These are phyloP conservation scores for Gossypium ekmanianum DNA, from an alignment of 345 rosid genomes.

Conservation along the genomic window DNA sequence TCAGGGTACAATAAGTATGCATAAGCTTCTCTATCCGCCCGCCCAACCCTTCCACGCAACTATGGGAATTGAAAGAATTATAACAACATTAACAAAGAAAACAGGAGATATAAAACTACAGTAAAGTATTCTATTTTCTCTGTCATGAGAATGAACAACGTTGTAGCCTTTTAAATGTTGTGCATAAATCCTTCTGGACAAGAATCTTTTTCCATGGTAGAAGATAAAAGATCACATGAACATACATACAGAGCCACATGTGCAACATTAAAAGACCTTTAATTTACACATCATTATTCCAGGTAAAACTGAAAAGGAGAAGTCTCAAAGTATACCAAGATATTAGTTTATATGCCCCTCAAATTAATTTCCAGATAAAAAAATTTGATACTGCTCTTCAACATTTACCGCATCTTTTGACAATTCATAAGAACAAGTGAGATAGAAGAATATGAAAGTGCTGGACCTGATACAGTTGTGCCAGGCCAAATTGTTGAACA, in stretches of 20 bases:
- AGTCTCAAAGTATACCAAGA: background rate
- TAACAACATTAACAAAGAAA: constrained; percentile 4
- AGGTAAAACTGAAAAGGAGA: background rate
- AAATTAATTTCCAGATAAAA: background rate
- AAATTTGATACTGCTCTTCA: constrained; percentile 2
- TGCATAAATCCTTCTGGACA: constrained; percentile 2
- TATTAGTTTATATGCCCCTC: background rate
- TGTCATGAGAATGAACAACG: background rate
- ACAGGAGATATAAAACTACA: constrained; percentile 8
- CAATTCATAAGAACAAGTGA: background rate
- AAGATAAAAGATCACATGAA: constrained; percentile 6
- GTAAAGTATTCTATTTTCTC: background rate
- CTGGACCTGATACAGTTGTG: constrained; percentile 88
- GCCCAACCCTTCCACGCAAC: constrained; percentile 99
- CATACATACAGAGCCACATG: background rate
- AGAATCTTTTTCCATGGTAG: background rate
- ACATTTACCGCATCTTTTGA: background rate
- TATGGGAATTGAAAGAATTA: constrained; percentile 30
- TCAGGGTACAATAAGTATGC: constrained; percentile 95
- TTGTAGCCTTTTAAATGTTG: constrained; percentile 1
- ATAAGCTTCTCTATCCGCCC: constrained; percentile 94
- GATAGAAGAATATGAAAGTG: constrained; percentile 17
- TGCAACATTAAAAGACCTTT: background rate
- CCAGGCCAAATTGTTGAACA: constrained; percentile 92
- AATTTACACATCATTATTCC: background rate